phyloP scores from a whole-genome alignment of 1,284 basidiomycete genomes.

The Cutaneotrichosporon sp. region DNA sequence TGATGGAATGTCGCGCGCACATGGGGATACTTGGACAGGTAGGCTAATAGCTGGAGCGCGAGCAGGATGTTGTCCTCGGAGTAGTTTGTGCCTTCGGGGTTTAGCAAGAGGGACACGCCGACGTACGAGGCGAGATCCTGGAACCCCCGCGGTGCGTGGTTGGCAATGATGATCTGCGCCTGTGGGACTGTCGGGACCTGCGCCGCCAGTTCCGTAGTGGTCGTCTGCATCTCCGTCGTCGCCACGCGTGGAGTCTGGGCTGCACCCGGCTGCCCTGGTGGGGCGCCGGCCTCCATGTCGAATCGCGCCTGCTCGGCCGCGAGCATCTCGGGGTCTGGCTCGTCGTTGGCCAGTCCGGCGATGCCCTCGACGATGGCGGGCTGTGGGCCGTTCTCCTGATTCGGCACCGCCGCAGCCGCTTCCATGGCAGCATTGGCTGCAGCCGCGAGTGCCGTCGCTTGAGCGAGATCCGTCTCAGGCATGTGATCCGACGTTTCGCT shows the following conservation, averaged over 20 bases:
- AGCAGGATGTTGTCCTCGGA: conserved; percentile 92
- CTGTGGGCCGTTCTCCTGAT: conserved; percentile 31
- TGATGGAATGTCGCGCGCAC: conserved; percentile 96
- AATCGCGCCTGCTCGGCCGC: conserved; percentile 43
- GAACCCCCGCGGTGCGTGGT: conserved; percentile 47
- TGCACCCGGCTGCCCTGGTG: conserved; percentile 43
- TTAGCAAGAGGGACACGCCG: conserved; percentile 35
- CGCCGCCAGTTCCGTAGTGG: conserved; percentile 19
- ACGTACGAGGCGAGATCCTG: conserved; percentile 46
- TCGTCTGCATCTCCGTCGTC: conserved; percentile 18
- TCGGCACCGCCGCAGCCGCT: conserved; percentile 15
- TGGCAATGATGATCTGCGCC: conserved; percentile 47
- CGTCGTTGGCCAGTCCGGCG: conserved; percentile 24
- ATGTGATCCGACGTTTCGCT: conserved; percentile 39
- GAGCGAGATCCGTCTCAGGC: conserved; percentile 32
- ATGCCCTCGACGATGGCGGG: conserved; percentile 29
- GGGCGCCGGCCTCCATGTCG: conserved; percentile 45
- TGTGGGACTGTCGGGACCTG: conserved; percentile 18
- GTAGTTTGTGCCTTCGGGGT: conserved; percentile 56
- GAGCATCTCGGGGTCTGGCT: conserved; percentile 36
- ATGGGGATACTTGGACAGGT: conserved; percentile 96
- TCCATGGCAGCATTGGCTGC: conserved; percentile 27
- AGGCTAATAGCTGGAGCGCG: conserved; percentile 86
- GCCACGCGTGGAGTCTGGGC: conserved; percentile 34
- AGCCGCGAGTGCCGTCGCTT: conserved; percentile 35